A percentile compares a stretch with the other conserved stretches of the same genome.
Conservation (phyloP, 1,284 basidiomycete genomes). For the Apiotrichum gracile region DNA sequence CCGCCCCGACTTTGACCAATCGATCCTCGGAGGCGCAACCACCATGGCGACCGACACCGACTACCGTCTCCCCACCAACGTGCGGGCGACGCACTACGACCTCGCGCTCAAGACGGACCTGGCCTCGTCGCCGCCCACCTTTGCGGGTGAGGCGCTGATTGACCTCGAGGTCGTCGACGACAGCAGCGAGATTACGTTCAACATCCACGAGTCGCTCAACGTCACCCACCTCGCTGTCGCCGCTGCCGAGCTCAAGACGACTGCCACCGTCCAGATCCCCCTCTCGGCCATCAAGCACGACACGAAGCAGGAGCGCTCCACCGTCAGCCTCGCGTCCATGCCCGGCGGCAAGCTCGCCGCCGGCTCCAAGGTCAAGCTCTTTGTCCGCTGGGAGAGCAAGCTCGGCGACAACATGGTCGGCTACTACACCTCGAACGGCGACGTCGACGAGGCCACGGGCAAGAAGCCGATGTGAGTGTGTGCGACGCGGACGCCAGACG, state of each 20-base stretch:
- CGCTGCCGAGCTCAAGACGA: conserved; percentile 55
- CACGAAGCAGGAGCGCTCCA: conserved; percentile 59
- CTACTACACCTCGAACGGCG: conserved; percentile 48
- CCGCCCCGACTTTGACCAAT: conserved; percentile 7
- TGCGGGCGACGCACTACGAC: conserved; percentile 64
- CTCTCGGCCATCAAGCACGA: conserved; percentile 53
- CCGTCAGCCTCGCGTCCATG: conserved; percentile 58
- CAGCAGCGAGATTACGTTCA: conserved; percentile 62
- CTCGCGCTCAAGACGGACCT: conserved; percentile 79
- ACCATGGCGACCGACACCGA: conserved; percentile 28
- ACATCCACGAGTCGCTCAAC: conserved; percentile 60
- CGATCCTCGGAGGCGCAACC: conserved; percentile 25
- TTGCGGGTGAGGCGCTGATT: conserved; percentile 72
- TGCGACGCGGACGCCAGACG: not conserved
- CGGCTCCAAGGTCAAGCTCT: conserved; percentile 54
- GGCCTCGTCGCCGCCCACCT: conserved; percentile 55
- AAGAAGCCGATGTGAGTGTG: conserved; percentile 45
- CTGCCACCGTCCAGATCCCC: conserved; percentile 52
- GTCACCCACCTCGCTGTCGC: conserved; percentile 64
- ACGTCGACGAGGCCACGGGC: conserved; percentile 46
- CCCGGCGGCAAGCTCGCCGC: conserved; percentile 61
- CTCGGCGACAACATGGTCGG: conserved; percentile 62
- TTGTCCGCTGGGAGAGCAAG: conserved; percentile 51
- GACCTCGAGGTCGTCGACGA: conserved; percentile 67
- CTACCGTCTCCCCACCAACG: conserved; percentile 69